phyloP scores from a whole-genome alignment of 2,329 filamentous ascomycete genomes.

The Dactylellina leptospora region DNA sequence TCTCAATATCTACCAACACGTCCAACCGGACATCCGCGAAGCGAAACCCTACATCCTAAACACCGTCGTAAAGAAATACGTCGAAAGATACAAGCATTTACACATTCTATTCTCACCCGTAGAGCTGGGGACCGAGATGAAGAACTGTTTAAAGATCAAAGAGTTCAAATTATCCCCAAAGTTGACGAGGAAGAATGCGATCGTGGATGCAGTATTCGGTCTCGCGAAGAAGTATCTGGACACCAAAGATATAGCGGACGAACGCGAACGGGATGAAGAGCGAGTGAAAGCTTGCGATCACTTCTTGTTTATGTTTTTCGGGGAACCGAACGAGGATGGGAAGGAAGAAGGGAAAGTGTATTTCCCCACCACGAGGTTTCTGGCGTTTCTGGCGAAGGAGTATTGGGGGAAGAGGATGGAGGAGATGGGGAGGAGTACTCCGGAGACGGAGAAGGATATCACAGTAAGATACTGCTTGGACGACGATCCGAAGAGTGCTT shows the following conservation, averaged over 20 bases:
- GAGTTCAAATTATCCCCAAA: not conserved
- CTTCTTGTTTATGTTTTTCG: slow-evolving; percentile 35
- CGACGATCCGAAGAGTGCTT: slow-evolving; percentile 19
- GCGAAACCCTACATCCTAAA: slow-evolving; percentile 34
- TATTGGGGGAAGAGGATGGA: slow-evolving; percentile 20
- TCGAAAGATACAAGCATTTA: slow-evolving; percentile 22
- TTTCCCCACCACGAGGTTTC: slow-evolving; percentile 28
- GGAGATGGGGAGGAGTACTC: slow-evolving; percentile 2
- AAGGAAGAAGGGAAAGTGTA: not conserved
- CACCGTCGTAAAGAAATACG: slow-evolving; percentile 17
- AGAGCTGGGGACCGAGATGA: slow-evolving; percentile 22
- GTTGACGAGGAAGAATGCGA: slow-evolving; percentile 1
- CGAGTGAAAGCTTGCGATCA: slow-evolving; percentile 18
- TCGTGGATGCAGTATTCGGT: slow-evolving; percentile 21
- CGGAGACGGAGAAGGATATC: not conserved
- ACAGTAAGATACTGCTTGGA: slow-evolving; percentile 13
- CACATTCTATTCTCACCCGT: slow-evolving; percentile 17
- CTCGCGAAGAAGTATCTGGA: slow-evolving; percentile 20
- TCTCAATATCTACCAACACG: slow-evolving; percentile 21
- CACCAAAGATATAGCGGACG: slow-evolving; percentile 9
- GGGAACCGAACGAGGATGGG: slow-evolving; percentile 1
- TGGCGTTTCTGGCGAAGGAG: slow-evolving; percentile 15
- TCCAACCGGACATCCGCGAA: slow-evolving; percentile 35
- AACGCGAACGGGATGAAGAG: slow-evolving; percentile 4
- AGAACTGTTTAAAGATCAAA: slow-evolving; percentile 16